phyloP scores from a whole-genome alignment of 345 rosid species.

The Barbarea vulgaris region DNA sequence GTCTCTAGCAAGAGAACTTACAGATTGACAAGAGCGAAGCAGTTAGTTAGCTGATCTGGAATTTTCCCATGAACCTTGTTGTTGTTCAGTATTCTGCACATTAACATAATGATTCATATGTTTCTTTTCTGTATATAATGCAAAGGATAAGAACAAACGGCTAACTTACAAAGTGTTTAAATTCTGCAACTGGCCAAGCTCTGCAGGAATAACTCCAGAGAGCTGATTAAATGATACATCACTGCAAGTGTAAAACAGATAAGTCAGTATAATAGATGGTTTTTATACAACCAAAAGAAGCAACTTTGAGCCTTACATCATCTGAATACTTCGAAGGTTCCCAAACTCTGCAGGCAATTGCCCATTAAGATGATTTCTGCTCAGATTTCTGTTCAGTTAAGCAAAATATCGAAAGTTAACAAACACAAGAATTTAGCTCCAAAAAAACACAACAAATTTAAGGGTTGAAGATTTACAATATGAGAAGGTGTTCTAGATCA shows the following conservation, averaged over 20 bases:
- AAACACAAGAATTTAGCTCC: background rate
- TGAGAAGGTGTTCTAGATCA: conserved; percentile 91
- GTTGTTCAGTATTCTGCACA: conserved; percentile 69
- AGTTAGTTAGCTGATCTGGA: conserved; percentile 79
- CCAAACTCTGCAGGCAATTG: conserved; percentile 78
- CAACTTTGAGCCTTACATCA: conserved; percentile 47
- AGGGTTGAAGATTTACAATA: conserved; percentile 53
- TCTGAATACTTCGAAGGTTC: conserved; percentile 76
- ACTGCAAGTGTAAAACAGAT: conserved; percentile 37
- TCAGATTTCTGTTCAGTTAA: conserved; percentile 56
- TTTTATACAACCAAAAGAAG: background rate
- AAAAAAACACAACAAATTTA: background rate
- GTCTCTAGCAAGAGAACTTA: conserved; percentile 38
- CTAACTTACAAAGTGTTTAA: conserved; percentile 69
- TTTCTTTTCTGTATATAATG: background rate
- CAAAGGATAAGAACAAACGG: background rate
- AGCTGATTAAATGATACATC: conserved; percentile 79
- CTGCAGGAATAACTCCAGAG: conserved; percentile 70
- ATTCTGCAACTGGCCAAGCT: conserved; percentile 84
- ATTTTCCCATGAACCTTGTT: conserved; percentile 75
- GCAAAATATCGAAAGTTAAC: background rate
- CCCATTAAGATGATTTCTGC: conserved; percentile 67
- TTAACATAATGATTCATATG: background rate
- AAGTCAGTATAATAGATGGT: background rate
- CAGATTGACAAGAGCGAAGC: conserved; percentile 73